phyloP scores from a whole-genome alignment of 768 basidiomycete species.

The Clathrus columnatus region DNA sequence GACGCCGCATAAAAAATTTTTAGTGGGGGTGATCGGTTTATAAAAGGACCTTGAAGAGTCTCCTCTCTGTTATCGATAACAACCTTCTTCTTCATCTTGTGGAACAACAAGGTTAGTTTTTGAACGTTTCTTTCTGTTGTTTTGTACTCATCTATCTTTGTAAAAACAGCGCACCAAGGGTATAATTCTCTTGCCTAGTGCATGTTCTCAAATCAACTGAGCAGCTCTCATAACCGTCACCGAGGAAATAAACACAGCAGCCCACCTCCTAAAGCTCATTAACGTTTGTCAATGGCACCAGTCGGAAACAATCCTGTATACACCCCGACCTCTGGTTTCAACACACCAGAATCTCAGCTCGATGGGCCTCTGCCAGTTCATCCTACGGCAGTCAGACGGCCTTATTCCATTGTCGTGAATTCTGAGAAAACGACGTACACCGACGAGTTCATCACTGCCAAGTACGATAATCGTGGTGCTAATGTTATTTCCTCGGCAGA shows the following conservation, averaged over 20 bases:
- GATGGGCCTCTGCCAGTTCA: conserved; percentile 61
- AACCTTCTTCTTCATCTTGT: background rate
- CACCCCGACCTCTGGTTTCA: conserved; percentile 52
- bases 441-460: conserved; percentile 74
- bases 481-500: conserved; percentile 51
- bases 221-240: conserved; percentile 80
- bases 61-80: background rate
- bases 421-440: conserved; percentile 75
- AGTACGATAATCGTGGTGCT: conserved; percentile 73
- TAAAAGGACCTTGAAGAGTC: background rate
- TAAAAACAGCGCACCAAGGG: background rate
- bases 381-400: conserved; percentile 77
- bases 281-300: conserved; percentile 23
- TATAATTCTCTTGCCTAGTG: conserved; percentile 26
- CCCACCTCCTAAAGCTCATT: conserved; percentile 37
- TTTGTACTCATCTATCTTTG: background rate
- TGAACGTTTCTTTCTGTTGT: background rate
- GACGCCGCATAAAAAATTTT: background rate
- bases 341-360: conserved; percentile 62
- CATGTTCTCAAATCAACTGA: conserved; percentile 95
- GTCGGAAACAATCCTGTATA: conserved; percentile 18
- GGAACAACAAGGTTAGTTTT: background rate
- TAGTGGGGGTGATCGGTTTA: background rate
- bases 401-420: conserved; percentile 68
- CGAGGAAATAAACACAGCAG: conserved; percentile 80